phyloP scores from a whole-genome alignment of 2,329 filamentous ascomycete genomes.

The Cryphonectria naterciae region DNA sequence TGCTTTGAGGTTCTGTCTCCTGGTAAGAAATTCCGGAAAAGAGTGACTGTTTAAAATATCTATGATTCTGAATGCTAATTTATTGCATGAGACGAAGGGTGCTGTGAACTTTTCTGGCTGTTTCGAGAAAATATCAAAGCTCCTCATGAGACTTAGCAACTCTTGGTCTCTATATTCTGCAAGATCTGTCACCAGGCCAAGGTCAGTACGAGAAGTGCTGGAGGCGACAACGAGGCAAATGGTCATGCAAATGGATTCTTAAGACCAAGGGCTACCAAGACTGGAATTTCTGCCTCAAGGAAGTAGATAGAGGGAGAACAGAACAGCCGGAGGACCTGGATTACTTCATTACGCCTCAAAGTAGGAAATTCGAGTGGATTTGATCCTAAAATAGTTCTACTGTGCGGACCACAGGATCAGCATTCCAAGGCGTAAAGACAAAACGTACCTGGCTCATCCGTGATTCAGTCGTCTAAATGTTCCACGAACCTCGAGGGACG shows the following conservation, averaged over 20 bases:
- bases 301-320: no score
- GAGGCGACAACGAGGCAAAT: constrained; percentile 28
- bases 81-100: not conserved
- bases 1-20: constrained; percentile 23
- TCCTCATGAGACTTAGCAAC: constrained; percentile 13
- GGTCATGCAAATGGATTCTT: constrained; percentile 26
- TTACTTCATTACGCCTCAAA: no score
- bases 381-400: no score
- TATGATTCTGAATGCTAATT: not conserved
- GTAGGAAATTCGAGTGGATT: no score
- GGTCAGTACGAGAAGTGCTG: constrained; percentile 15
- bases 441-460: not conserved
- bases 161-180: constrained; percentile 15
- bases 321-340: no score
- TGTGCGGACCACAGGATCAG: not conserved
- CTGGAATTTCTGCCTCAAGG: not conserved
- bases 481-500: not conserved
- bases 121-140: constrained; percentile 15
- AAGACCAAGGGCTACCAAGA: not conserved
- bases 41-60: not conserved
- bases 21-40: constrained; percentile 7
- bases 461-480: not conserved
- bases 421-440: not conserved
- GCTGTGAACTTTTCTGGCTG: constrained; percentile 5
- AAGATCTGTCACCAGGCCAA: constrained; percentile 20